Base-by-base conservation (phyloP, 306 rosid genomes). In the Quercus berberidifolia region DNA sequence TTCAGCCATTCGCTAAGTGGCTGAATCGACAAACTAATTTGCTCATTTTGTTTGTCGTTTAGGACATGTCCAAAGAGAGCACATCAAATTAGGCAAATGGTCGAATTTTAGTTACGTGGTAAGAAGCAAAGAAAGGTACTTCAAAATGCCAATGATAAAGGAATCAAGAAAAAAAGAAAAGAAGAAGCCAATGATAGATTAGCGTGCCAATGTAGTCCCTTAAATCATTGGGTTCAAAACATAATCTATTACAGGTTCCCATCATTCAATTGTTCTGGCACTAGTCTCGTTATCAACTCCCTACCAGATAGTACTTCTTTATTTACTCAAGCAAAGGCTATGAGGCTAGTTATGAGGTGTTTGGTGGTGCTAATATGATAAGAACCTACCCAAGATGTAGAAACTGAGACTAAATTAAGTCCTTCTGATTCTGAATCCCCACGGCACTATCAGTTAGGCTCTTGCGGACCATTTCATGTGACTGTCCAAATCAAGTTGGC, bases 1-100 rank as follows among this genome's bases (percentile, higher is more conserved):
- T 54, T 71, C 65, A 73, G 72, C 79, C 79, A 86, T 81, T 55
- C 46, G 76, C 86, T 79, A 73, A 46, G 30, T 69, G 84, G 51
- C 73, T 31, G 69, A 64, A 73, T 55, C 62, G 79, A 55, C 78
- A 57, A 74, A 81, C 75, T 78, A 38, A 35, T 81, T 80, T 84
- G 88, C 55, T 58, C 75, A 56, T 55, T 78, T 28, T 74, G 83
- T 35, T 81, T 87, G 91, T 87, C 93, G 87, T 88, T 28, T 87
- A 15, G 70, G 84, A 74, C 60, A 65, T 51, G 79, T 76, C 73
- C 77, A 41, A 77, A 73, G 25, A 76, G 81, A 73, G 78, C 74
- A 79, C 79, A 64, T 84, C 86, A 73, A 77, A 60, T 89, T 84
- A 73, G 81, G 83, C 83, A 81, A 74, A 19, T 13, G 5, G 77